Conservation (phyloP, 2,329 filamentous ascomycete genomes). For the Epichloe uncinata region DNA sequence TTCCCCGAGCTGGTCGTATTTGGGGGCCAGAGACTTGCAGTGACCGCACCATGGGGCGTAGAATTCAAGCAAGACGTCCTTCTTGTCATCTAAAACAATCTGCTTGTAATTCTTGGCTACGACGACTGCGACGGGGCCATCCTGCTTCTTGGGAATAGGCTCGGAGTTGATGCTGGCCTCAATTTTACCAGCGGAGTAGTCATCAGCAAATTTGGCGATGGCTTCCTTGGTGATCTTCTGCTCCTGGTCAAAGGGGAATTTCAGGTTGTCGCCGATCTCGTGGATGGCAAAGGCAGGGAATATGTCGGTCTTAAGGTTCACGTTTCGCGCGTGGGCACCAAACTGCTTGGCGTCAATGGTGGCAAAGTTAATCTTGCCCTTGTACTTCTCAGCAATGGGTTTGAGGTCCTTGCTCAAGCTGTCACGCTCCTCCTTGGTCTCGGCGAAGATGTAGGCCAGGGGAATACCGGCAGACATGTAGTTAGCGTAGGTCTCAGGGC, state of each 20-base stretch:
- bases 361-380: slow-evolving; percentile 92
- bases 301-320: slow-evolving; percentile 90
- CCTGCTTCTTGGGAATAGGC: slow-evolving; percentile 85
- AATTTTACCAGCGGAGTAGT: slow-evolving; percentile 76
- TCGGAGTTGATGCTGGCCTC: slow-evolving; percentile 98
- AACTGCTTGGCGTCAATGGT: slow-evolving; percentile 93
- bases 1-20: slow-evolving; percentile 86
- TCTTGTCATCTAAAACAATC: slow-evolving; percentile 80
- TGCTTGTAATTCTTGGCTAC: slow-evolving; percentile 92
- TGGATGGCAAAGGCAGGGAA: slow-evolving; percentile 98
- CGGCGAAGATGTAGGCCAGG: slow-evolving; percentile 94
- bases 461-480: slow-evolving; percentile 93
- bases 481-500: slow-evolving; percentile 86
- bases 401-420: slow-evolving; percentile 65
- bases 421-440: slow-evolving; percentile 79
- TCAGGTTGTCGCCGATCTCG: slow-evolving; percentile 87
- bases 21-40: slow-evolving; percentile 95
- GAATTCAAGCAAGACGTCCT: slow-evolving; percentile 97
- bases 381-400: slow-evolving; percentile 79
- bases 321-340: slow-evolving; percentile 87
- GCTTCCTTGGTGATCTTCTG: slow-evolving; percentile 59
- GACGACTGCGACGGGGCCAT: slow-evolving; percentile 73
- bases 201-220: slow-evolving; percentile 72
- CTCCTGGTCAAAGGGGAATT: slow-evolving; percentile 85
- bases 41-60: slow-evolving; percentile 99